A percentile compares a stretch with the other conserved stretches of the same genome.
These are phyloP conservation scores for Thelonectria discophora DNA, from an alignment of 2,329 filamentous ascomycete species.

Conservation along the genomic window DNA sequence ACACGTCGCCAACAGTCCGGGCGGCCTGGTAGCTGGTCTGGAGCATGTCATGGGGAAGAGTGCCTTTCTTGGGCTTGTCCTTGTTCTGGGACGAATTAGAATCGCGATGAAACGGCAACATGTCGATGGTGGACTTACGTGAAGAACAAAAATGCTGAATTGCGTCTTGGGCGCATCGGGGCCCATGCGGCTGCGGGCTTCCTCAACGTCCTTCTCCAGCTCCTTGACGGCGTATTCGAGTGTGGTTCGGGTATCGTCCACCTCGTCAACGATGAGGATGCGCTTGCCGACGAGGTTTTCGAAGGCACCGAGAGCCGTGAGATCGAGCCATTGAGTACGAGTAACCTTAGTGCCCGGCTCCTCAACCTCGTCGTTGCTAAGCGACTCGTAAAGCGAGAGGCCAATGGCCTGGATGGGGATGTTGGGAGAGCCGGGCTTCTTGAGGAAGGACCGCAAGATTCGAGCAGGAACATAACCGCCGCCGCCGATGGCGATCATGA, in stretches of 20 bases:
- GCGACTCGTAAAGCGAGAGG: slow-evolving; percentile 92
- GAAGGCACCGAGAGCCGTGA: slow-evolving; percentile 80
- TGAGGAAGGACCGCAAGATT: slow-evolving; percentile 97
- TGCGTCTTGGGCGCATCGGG: slow-evolving; percentile 74
- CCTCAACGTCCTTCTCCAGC: slow-evolving; percentile 92
- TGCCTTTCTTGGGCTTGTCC: slow-evolving; percentile 94
- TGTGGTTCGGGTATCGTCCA: slow-evolving; percentile 93
- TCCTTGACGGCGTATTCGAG: slow-evolving; percentile 94
- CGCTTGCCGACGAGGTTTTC: slow-evolving; percentile 52
- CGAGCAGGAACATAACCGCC: slow-evolving; percentile 97
- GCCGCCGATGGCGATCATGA: slow-evolving; percentile 98
- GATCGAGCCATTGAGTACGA: slow-evolving; percentile 96
- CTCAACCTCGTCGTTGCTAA: slow-evolving; percentile 71
- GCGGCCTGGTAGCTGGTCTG: slow-evolving; percentile 83
- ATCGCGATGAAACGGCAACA: background rate
- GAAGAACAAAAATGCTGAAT: slow-evolving; percentile 95
- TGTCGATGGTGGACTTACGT: slow-evolving; percentile 65
- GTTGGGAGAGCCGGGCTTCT: slow-evolving; percentile 84
- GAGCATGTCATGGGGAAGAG: slow-evolving; percentile 81
- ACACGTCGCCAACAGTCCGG: slow-evolving; percentile 88
- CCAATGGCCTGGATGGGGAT: slow-evolving; percentile 99
- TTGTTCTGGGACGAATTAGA: slow-evolving; percentile 74
- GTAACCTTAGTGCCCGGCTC: slow-evolving; percentile 89
- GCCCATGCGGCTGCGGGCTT: slow-evolving; percentile 77
- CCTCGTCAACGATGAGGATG: slow-evolving; percentile 60